phyloP scores from a whole-genome alignment of 2,329 filamentous ascomycete genomes.

The Immersiporthe knoxdaviesiana region DNA sequence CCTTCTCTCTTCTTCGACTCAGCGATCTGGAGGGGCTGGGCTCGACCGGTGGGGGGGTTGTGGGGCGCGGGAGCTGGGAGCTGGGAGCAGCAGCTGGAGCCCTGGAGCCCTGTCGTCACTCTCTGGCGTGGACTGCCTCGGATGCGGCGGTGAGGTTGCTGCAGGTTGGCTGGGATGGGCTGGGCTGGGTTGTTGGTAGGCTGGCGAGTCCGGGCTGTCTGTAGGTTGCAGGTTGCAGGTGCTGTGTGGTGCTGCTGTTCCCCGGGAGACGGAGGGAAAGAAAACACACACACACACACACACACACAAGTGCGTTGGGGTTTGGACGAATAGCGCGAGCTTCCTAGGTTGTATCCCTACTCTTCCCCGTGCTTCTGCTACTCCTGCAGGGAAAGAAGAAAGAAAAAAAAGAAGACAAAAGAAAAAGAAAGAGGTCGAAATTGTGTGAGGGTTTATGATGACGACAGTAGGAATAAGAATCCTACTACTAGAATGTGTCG shows the following conservation, averaged over 20 bases:
- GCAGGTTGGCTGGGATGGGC: neutral
- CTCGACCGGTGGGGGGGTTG: neutral
- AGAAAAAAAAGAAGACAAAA: neutral
- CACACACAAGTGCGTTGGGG: too few relatives aligned
- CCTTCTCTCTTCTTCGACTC: neutral
- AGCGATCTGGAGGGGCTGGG: constrained; percentile 18
- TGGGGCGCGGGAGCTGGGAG: neutral
- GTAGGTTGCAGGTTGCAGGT: too few relatives aligned
- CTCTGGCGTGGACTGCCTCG: neutral
- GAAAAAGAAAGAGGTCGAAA: neutral
- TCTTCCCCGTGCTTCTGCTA: too few relatives aligned
- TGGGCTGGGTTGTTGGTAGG: too few relatives aligned
- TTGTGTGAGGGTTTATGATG: too few relatives aligned
- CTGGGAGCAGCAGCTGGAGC: neutral
- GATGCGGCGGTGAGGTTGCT: neutral
- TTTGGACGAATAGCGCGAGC: neutral
- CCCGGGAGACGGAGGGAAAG: neutral
- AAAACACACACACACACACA: too few relatives aligned
- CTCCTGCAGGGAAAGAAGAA: neutral
- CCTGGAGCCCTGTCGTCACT: neutral
- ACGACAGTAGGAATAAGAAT: neutral
- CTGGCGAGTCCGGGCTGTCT: too few relatives aligned
- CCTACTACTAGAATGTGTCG: too few relatives aligned
- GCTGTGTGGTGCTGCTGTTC: neutral
- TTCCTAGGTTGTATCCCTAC: neutral